Evolutionary conservation across 2,329 filamentous ascomycete genomes (phyloP).

Genomic region (Calycina herbarum): DNA sequence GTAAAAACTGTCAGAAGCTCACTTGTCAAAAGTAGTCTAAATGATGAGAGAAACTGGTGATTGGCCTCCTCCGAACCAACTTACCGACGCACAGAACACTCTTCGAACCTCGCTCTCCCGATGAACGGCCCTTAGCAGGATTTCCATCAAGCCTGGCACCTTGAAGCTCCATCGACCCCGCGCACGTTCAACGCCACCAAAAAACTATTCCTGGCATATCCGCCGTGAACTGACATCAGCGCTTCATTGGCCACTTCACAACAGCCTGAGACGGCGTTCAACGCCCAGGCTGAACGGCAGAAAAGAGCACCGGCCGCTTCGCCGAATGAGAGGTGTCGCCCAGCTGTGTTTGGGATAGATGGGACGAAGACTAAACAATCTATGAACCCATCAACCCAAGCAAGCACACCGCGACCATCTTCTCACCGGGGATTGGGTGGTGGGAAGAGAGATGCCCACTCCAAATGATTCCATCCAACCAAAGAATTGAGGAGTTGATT

Average conservation of each 20-base stretch:
- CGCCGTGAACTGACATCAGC: background rate
- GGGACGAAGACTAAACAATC: background rate
- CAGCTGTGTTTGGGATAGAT: background rate
- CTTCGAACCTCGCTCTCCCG: background rate
- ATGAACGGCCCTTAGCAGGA: background rate
- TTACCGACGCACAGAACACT: background rate
- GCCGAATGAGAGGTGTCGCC: background rate
- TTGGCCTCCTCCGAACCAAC: background rate
- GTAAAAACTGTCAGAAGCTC: background rate
- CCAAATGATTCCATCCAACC: background rate
- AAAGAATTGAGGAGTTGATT: no score
- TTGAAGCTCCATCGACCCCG: background rate
- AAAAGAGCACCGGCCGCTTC: background rate
- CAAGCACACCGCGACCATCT: no score
- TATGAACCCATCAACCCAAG: background rate
- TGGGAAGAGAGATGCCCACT: background rate
- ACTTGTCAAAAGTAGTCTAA: background rate
- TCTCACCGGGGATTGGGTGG: background rate
- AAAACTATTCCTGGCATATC: background rate
- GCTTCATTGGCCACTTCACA: background rate
- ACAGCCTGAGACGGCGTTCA: background rate
- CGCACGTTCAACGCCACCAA: background rate
- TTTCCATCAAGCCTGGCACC: background rate
- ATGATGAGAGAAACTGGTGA: background rate
- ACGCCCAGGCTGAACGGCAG: slow-evolving; percentile 4